Evolutionary conservation across 305 asterid genomes (phyloP).

Genomic region (Solanum chacoense): DNA sequence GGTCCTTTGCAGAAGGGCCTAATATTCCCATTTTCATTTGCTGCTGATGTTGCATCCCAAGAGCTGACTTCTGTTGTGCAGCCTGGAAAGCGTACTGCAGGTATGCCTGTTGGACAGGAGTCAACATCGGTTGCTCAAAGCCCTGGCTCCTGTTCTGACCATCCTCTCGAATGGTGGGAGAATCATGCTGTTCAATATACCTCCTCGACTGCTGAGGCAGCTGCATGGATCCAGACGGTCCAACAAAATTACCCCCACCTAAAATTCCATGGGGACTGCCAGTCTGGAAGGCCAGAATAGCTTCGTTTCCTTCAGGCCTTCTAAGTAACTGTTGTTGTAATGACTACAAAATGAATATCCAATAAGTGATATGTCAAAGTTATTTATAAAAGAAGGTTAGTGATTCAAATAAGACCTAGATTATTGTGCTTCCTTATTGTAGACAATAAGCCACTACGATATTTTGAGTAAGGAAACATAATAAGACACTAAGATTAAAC

Average conservation of each 20-base stretch:
- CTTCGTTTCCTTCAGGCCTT: conserved; percentile 83
- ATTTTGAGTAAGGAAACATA: neutral
- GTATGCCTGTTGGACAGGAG: conserved; percentile 86
- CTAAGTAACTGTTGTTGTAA: conserved; percentile 71
- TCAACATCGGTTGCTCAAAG: conserved; percentile 59
- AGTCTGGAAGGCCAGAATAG: conserved; percentile 66
- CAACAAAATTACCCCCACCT: conserved; percentile 54
- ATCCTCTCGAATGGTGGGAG: conserved; percentile 60
- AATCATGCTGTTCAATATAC: conserved; percentile 60
- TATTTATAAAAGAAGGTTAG: neutral
- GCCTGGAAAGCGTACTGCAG: conserved; percentile 69
- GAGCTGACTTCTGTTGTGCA: conserved; percentile 66
- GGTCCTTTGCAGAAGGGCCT: conserved; percentile 62
- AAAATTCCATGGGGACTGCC: conserved; percentile 56
- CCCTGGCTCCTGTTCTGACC: conserved; percentile 70
- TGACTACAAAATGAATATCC: conserved; percentile 27
- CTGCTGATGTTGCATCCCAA: conserved; percentile 68
- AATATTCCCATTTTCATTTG: conserved; percentile 68
- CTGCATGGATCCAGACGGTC: conserved; percentile 62
- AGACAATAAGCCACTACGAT: neutral
- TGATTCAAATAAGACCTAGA: neutral
- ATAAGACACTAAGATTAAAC: neutral
- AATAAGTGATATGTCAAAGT: neutral
- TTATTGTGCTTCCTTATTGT: neutral
- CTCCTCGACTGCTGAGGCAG: conserved; percentile 72